Conservation (phyloP, 2,329 filamentous ascomycete genomes). For the Colletotrichum musae region DNA sequence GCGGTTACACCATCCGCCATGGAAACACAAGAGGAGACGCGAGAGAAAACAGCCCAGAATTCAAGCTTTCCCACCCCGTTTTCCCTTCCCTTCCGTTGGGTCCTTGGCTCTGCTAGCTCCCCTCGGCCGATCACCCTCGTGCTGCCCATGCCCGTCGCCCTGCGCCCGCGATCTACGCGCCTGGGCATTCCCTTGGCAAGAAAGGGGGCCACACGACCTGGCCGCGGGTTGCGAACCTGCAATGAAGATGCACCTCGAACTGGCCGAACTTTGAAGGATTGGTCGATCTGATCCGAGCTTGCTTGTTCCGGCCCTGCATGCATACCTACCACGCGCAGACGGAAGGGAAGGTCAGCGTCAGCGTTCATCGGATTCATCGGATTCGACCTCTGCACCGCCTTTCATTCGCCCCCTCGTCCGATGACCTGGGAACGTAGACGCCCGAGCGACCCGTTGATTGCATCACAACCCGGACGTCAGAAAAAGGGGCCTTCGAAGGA, state of each 20-base stretch:
- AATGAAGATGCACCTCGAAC: too few relatives aligned
- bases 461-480: neutral
- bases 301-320: neutral
- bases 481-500: too few relatives aligned
- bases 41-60: neutral
- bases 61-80: slow-evolving; percentile 35
- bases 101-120: slow-evolving; percentile 35
- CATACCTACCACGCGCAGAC: neutral
- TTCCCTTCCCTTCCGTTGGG: neutral
- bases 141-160: slow-evolving; percentile 15
- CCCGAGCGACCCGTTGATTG: neutral
- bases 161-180: slow-evolving; percentile 34
- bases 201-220: neutral
- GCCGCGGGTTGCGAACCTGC: neutral
- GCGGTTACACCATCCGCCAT: slow-evolving; percentile 5
- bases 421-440: neutral
- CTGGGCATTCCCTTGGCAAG: slow-evolving; percentile 39
- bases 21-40: slow-evolving; percentile 8
- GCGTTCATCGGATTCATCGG: neutral
- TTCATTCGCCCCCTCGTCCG: neutral
- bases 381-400: neutral
- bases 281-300: neutral
- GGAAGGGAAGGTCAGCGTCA: neutral
- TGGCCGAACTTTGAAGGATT: neutral
- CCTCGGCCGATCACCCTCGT: slow-evolving; percentile 19